phyloP scores from a whole-genome alignment of 495 filamentous ascomycete species.

The Talaromyces adpressus region DNA sequence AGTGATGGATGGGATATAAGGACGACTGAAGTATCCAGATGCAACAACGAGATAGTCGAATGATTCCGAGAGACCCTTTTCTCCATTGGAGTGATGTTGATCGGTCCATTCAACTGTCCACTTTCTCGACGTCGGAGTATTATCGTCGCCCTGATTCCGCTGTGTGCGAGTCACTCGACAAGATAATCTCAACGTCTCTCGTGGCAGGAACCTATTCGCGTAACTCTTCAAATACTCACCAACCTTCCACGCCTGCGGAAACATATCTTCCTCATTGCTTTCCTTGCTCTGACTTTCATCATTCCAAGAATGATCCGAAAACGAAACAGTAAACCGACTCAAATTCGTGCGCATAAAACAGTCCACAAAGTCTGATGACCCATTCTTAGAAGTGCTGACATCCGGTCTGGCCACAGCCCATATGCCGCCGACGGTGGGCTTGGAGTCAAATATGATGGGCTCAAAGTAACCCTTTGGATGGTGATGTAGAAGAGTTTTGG shows the following conservation, averaged over 20 bases:
- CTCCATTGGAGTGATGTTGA: conserved; percentile 8
- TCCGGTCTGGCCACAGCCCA: conserved; percentile 53
- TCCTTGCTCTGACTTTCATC: background rate
- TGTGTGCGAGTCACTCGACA: conserved; percentile 44
- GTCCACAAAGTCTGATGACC: conserved; percentile 38
- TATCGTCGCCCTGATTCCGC: conserved; percentile 16
- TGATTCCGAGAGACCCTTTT: conserved; percentile 14
- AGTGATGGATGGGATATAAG: conserved; percentile 44
- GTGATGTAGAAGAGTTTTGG: conserved; percentile 67
- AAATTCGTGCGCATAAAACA: conserved; percentile 73
- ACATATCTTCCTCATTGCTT: conserved; percentile 41
- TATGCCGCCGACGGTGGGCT: conserved; percentile 62
- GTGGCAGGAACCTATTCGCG: conserved; percentile 46
- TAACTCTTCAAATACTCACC: conserved; percentile 66
- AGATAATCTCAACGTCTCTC: conserved; percentile 41
- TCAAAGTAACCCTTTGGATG: conserved; percentile 49
- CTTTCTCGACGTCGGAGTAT: conserved; percentile 5
- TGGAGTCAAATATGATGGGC: conserved; percentile 65
- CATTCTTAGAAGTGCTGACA: background rate
- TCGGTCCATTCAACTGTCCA: conserved; percentile 51
- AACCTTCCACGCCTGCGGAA: conserved; percentile 72
- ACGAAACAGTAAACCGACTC: conserved; percentile 68
- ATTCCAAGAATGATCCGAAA: conserved; percentile 72
- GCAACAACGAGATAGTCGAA: conserved; percentile 74
- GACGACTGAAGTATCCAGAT: conserved; percentile 67